phyloP scores from a whole-genome alignment of 495 filamentous ascomycete genomes.

The Penicillium flavigenum region DNA sequence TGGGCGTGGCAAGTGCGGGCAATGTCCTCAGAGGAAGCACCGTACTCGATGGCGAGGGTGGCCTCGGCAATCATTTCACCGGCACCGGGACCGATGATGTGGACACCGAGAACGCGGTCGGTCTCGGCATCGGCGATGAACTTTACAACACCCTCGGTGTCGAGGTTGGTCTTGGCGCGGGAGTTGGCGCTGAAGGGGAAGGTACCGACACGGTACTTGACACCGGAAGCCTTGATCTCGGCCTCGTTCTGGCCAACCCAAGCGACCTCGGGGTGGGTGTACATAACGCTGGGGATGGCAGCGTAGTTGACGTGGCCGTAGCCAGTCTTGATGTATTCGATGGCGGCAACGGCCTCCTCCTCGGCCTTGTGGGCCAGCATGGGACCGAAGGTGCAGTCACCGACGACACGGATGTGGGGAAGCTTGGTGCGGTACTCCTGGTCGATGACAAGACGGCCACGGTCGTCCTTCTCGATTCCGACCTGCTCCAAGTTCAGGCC shows the following conservation, averaged over 20 bases:
- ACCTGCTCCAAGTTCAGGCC: slow-evolving; percentile 91
- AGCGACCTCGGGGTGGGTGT: slow-evolving; percentile 96
- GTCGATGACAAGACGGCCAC: slow-evolving; percentile 93
- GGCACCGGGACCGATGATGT: slow-evolving; percentile 94
- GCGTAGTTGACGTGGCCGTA: slow-evolving; percentile 99
- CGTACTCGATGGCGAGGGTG: slow-evolving; percentile 93
- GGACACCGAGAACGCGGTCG: slow-evolving; percentile 89
- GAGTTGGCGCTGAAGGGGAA: slow-evolving; percentile 99
- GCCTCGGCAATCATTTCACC: slow-evolving; percentile 99
- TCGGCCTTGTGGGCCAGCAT: slow-evolving; percentile 99
- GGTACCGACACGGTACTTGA: slow-evolving; percentile 85
- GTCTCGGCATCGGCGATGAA: slow-evolving; percentile 96
- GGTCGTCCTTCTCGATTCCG: slow-evolving; percentile 90
- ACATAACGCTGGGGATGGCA: slow-evolving; percentile 98
- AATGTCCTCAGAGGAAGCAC: slow-evolving; percentile 91
- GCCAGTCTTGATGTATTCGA: slow-evolving; percentile 96
- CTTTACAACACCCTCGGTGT: slow-evolving; percentile 95
- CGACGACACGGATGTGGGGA: slow-evolving; percentile 93
- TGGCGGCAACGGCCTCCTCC: slow-evolving; percentile 90
- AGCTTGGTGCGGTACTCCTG: slow-evolving; percentile 97
- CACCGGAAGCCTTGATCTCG: slow-evolving; percentile 83
- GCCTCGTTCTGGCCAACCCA: slow-evolving; percentile 99
- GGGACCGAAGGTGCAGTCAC: slow-evolving; percentile 95
- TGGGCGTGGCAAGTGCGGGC: slow-evolving; percentile 95
- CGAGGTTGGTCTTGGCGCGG: slow-evolving; percentile 96